Base-by-base conservation (phyloP, 169 alveolate genomes). In the Cyclospora cayetanensis region DNA sequence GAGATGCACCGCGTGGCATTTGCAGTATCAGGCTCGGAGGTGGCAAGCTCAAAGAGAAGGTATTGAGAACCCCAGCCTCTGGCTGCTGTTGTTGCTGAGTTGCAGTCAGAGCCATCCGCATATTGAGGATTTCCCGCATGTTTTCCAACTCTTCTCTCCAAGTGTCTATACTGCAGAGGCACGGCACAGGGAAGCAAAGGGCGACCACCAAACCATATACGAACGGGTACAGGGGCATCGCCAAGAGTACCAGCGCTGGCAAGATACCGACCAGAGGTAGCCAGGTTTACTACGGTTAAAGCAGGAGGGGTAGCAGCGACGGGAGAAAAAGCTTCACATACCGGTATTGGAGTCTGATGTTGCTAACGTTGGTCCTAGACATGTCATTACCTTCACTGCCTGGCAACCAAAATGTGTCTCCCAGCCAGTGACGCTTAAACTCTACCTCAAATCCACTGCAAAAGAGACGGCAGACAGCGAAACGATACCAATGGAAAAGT, bases 371-470 rank as follows among this genome's bases (percentile, higher is more conserved):
- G 0, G 95, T 90, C 55, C 86, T 46, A 4, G 87, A 70, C 72
- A 93, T 91, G 91, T 79, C 91, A 77, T 93, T 93, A 20, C 94
- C 94, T 31, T 74, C 43, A 27, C 91, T 29, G 25, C 94, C 94
- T 35, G 82, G 65, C 1, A 43, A 15, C 72, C 68, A 65, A 80
- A 74, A 92, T n/a, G 37, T 42, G n/a, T 63, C 90, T 15, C 96
- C 96, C 11, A 95, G 76, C 96, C 96, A 95, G 82, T 95, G 96
- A 18, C 93, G 65, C 92, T 95, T 95, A 42, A 95, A 93, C 53
- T 94, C 91, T 74, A 93, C 95, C 46, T 93, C 96, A 74, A 52
- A 94, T 35, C 94, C 96, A 70, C 95, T 95, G 70, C 34, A 43
- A 41, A n/a, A n/a, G n/a, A n/a, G n/a, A n/a, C n/a, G n/a, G n/a